phyloP scores from a whole-genome alignment of 2,329 filamentous ascomycete genomes.

The Canariomyces notabilis region DNA sequence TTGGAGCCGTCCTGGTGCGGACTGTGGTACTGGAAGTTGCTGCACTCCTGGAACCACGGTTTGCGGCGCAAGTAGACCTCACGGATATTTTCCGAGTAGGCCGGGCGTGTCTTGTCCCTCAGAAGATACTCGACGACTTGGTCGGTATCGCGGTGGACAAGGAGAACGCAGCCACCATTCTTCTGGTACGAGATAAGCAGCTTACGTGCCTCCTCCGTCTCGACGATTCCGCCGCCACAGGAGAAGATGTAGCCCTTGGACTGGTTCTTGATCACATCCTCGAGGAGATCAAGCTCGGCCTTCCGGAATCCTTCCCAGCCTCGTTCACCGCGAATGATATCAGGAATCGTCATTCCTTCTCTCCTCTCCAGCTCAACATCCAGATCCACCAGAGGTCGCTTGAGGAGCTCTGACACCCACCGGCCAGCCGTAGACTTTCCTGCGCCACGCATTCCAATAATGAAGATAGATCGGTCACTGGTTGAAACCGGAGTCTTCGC shows the following conservation, averaged over 20 bases:
- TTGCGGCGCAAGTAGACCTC: constrained; percentile 85
- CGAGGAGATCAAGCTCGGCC: constrained; percentile 70
- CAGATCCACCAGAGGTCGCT: constrained; percentile 76
- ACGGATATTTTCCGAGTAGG: constrained; percentile 89
- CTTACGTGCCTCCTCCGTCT: constrained; percentile 73
- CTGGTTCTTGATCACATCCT: constrained; percentile 68
- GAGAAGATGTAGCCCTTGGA: constrained; percentile 77
- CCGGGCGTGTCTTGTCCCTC: constrained; percentile 83
- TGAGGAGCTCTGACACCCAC: constrained; percentile 74
- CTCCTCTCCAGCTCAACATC: constrained; percentile 79
- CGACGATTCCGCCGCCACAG: constrained; percentile 90
- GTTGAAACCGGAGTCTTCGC: constrained; percentile 29
- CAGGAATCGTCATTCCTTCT: constrained; percentile 71
- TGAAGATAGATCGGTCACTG: constrained; percentile 68
- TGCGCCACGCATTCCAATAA: constrained; percentile 95
- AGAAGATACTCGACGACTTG: constrained; percentile 85
- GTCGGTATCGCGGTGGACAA: constrained; percentile 82
- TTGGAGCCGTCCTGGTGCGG: constrained; percentile 50
- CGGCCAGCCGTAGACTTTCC: constrained; percentile 91
- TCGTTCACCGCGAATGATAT: constrained; percentile 65
- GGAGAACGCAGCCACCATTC: constrained; percentile 74
- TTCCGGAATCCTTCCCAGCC: constrained; percentile 89
- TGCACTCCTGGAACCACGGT: constrained; percentile 87
- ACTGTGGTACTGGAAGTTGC: constrained; percentile 90
- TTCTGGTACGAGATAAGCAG: constrained; percentile 69